A percentile compares a stretch with the other conserved stretches of the same genome.
Conservation (phyloP, 441 rosid species). For the Populus hybrid region DNA sequence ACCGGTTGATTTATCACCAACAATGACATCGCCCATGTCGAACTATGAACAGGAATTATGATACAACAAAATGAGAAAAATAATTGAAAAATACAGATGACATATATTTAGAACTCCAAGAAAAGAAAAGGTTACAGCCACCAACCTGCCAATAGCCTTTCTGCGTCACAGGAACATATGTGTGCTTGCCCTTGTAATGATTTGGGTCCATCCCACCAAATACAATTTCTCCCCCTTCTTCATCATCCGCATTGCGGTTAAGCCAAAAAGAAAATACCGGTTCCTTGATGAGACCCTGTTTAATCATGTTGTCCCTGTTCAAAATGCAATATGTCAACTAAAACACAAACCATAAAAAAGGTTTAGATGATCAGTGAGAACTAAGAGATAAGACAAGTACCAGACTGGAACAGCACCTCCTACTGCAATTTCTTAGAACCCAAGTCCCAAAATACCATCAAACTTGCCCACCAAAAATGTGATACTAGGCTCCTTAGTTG, state of each 20-base stretch:
- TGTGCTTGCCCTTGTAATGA: constrained; percentile 68
- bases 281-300: constrained; percentile 65
- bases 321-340: constrained; percentile 7
- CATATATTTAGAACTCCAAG: background rate
- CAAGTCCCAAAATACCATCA: constrained; percentile 89
- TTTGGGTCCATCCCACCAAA: constrained; percentile 79
- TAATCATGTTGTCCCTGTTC: constrained; percentile 75
- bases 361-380: background rate
- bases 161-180: constrained; percentile 67
- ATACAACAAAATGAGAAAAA: constrained; percentile 3
- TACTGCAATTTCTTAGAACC: constrained; percentile 77
- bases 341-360: background rate
- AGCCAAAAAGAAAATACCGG: constrained; percentile 86
- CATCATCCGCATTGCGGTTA: constrained; percentile 57
- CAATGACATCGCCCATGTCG: constrained; percentile 77
- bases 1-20: constrained; percentile 64
- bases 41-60: constrained; percentile 41
- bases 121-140: constrained; percentile 9
- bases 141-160: constrained; percentile 92
- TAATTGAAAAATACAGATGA: background rate
- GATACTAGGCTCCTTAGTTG: constrained; percentile 70
- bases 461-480: constrained; percentile 72
- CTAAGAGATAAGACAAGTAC: constrained; percentile 26
- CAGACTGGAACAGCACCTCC: constrained; percentile 75
- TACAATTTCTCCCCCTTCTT: constrained; percentile 72